phyloP scores from a whole-genome alignment of 768 basidiomycete genomes.

The Xanthoconium purpureum region DNA sequence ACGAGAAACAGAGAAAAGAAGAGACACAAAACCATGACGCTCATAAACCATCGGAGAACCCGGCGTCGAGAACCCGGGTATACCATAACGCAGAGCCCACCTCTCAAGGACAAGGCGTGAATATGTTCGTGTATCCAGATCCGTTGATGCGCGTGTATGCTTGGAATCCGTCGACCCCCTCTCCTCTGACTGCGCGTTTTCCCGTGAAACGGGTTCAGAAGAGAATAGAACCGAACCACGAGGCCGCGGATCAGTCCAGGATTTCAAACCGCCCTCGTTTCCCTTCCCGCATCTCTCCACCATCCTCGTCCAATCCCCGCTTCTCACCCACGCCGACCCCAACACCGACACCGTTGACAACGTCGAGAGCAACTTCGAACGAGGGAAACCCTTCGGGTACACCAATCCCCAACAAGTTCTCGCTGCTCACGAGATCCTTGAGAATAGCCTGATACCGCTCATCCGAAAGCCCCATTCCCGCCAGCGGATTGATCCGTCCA shows the following conservation, averaged over 20 bases:
- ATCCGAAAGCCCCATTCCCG: constrained; percentile 83
- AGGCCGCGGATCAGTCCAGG: constrained; percentile 41
- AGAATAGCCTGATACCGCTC: constrained; percentile 83
- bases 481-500: constrained; percentile 74
- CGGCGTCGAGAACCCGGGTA: no score
- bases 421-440: constrained; percentile 66
- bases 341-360: constrained; percentile 17
- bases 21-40: background rate
- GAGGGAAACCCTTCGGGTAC: constrained; percentile 24
- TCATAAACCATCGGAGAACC: no score
- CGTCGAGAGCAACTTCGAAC: constrained; percentile 16
- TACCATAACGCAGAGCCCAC: no score
- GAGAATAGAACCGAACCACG: background rate
- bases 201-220: background rate
- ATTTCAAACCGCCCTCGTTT: constrained; percentile 64
- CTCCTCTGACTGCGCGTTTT: background rate
- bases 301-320: constrained; percentile 36
- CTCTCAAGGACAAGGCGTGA: no score
- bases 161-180: background rate
- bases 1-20: background rate
- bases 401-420: constrained; percentile 49
- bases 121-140: background rate
- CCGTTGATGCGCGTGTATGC: background rate
- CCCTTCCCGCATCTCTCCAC: constrained; percentile 39
- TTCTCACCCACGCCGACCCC: constrained; percentile 33